These are phyloP conservation scores for Gliomastix tumulicola DNA, from an alignment of 2,329 filamentous ascomycete species.

Conservation along the genomic window DNA sequence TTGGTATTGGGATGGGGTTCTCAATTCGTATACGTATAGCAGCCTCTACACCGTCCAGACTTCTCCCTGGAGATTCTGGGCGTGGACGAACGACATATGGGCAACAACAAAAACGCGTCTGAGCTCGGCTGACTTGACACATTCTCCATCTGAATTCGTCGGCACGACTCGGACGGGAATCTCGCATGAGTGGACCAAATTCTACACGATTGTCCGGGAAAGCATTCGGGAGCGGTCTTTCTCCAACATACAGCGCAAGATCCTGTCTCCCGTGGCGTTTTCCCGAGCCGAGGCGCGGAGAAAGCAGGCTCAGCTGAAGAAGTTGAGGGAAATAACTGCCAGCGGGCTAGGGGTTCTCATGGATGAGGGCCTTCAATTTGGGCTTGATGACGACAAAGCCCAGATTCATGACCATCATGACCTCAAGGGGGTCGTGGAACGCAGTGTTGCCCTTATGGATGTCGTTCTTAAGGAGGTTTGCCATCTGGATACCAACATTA, in stretches of 20 bases:
- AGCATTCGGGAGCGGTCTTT: constrained; percentile 69
- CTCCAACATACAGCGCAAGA: constrained; percentile 59
- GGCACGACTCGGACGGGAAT: constrained; percentile 29
- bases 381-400: constrained; percentile 51
- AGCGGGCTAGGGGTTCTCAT: constrained; percentile 82
- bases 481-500: constrained; percentile 52
- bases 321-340: constrained; percentile 72
- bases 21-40: constrained; percentile 71
- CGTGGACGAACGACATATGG: constrained; percentile 65
- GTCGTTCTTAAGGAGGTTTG: constrained; percentile 70
- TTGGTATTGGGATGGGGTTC: constrained; percentile 91
- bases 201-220: constrained; percentile 74
- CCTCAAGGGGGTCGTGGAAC: constrained; percentile 67
- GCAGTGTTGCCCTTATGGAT: constrained; percentile 80
- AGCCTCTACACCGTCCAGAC: constrained; percentile 83
- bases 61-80: constrained; percentile 68
- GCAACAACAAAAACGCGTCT: constrained; percentile 46
- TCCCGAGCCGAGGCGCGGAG: constrained; percentile 66
- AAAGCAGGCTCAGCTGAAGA: constrained; percentile 66
- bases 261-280: constrained; percentile 73
- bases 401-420: constrained; percentile 40
- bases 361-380: constrained; percentile 73
- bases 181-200: constrained; percentile 54
- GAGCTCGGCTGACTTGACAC: constrained; percentile 18
- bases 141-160: constrained; percentile 8